Evolutionary conservation across 805 yeast species (phyloP).

Genomic region (Sugiyamaella lignohabitans): DNA sequence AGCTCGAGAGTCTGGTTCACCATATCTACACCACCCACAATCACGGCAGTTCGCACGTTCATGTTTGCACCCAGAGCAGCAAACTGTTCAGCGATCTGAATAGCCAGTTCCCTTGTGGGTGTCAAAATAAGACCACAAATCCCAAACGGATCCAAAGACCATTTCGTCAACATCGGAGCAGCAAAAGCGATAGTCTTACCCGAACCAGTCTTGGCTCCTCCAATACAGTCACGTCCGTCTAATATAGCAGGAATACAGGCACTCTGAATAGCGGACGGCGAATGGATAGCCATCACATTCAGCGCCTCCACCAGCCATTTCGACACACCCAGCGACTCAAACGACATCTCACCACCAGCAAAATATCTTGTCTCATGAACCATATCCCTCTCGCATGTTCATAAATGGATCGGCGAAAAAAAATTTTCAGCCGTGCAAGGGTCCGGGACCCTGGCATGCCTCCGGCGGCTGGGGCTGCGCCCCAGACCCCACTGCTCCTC

Average conservation of each 20-base stretch:
- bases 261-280: conserved; percentile 81
- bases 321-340: conserved; percentile 65
- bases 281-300: conserved; percentile 68
- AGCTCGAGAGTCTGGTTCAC: conserved; percentile 79
- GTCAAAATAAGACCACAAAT: conserved; percentile 84
- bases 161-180: conserved; percentile 89
- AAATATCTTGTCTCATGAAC: neutral
- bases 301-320: conserved; percentile 83
- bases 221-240: conserved; percentile 78
- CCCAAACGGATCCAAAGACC: conserved; percentile 95
- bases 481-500: too few species aligned
- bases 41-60: conserved; percentile 74
- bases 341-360: conserved; percentile 28
- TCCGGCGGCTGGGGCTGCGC: too few species aligned
- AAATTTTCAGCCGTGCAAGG: neutral
- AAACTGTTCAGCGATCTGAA: conserved; percentile 96
- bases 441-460: too few species aligned
- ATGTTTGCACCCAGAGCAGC: conserved; percentile 84
- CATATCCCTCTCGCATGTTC: too few species aligned
- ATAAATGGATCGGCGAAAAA: neutral
- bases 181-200: conserved; percentile 98
- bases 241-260: conserved; percentile 86
- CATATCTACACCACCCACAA: conserved; percentile 95
- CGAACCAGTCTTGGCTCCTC: conserved; percentile 97
- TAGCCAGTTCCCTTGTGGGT: conserved; percentile 84